phyloP scores from a whole-genome alignment of 345 rosid genomes.

The Kernera saxatilis region DNA sequence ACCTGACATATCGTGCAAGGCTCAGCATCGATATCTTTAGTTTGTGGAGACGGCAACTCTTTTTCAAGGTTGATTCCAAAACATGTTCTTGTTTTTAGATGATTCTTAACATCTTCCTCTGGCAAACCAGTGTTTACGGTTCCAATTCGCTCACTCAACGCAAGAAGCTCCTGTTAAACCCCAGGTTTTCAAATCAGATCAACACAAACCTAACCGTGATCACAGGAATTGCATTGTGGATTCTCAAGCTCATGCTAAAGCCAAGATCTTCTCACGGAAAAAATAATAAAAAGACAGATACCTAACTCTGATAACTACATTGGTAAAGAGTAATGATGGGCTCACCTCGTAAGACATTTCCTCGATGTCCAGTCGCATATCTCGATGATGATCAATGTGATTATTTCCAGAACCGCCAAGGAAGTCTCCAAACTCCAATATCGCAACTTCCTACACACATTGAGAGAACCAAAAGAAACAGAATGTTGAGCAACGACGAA shows the following conservation, averaged over 20 bases:
- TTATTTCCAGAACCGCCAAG: constrained; percentile 44
- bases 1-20: constrained; percentile 97
- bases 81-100: constrained; percentile 57
- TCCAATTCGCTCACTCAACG: constrained; percentile 77
- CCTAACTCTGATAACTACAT: background rate
- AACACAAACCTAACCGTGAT: constrained; percentile 2
- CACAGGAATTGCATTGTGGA: background rate
- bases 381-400: constrained; percentile 74
- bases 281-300: background rate
- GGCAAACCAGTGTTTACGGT: constrained; percentile 78
- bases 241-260: background rate
- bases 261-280: background rate
- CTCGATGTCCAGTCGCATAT: constrained; percentile 93
- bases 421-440: constrained; percentile 62
- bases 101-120: constrained; percentile 51
- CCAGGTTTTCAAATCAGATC: background rate
- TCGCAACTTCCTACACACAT: constrained; percentile 65
- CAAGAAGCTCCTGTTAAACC: constrained; percentile 75
- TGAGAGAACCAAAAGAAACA: constrained; percentile 12
- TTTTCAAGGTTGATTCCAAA: constrained; percentile 52
- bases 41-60: constrained; percentile 23
- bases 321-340: background rate
- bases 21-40: constrained; percentile 53
- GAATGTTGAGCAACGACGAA: background rate
- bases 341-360: constrained; percentile 88